Percentiles rank a stretch among this genome's conserved stretches.
Evolutionary conservation across 2,329 filamentous ascomycete genomes (phyloP).

Genomic region (Ceratocystis colombiana): DNA sequence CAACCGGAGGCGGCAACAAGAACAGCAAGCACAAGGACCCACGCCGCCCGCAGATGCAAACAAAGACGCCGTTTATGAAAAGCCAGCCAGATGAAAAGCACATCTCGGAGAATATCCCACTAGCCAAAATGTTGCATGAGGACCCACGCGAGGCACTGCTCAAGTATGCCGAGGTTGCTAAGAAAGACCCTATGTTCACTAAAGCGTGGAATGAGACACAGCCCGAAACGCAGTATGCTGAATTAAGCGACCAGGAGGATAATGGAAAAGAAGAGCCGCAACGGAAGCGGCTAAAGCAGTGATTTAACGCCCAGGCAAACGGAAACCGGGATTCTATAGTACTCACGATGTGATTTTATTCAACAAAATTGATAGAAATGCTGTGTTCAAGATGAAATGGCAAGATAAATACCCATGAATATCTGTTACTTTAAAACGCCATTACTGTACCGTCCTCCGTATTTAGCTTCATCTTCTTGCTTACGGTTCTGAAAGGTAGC

Average conservation of each 20-base stretch:
- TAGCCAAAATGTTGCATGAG: constrained; percentile 73
- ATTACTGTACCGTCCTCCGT: too few species aligned
- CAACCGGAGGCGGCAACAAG: constrained; percentile 47
- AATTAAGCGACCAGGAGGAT: constrained; percentile 77
- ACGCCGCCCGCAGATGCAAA: constrained; percentile 71
- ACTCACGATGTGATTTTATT: not conserved
- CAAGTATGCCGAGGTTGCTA: constrained; percentile 87
- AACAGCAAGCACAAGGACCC: constrained; percentile 64
- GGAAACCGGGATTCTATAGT: not conserved
- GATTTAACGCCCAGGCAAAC: not conserved
- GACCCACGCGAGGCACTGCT: constrained; percentile 88
- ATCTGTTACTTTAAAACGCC: too few species aligned
- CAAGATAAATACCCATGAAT: too few species aligned
- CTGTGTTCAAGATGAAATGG: too few species aligned
- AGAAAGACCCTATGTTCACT: constrained; percentile 90
- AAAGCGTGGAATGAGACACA: constrained; percentile 88
- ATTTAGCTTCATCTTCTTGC: not conserved
- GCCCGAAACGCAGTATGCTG: constrained; percentile 82
- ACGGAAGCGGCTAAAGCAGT: constrained; percentile 53
- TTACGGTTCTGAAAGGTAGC: not conserved
- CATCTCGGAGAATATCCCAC: constrained; percentile 74
- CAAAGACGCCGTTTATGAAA: constrained; percentile 81
- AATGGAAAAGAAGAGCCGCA: constrained; percentile 45
- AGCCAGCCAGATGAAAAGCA: constrained; percentile 81
- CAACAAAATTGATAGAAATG: too few species aligned